A percentile compares a stretch with the other conserved stretches of the same genome.
Evolutionary conservation across 495 filamentous ascomycete species (phyloP).

Genomic region (Aspergillus sparsus): DNA sequence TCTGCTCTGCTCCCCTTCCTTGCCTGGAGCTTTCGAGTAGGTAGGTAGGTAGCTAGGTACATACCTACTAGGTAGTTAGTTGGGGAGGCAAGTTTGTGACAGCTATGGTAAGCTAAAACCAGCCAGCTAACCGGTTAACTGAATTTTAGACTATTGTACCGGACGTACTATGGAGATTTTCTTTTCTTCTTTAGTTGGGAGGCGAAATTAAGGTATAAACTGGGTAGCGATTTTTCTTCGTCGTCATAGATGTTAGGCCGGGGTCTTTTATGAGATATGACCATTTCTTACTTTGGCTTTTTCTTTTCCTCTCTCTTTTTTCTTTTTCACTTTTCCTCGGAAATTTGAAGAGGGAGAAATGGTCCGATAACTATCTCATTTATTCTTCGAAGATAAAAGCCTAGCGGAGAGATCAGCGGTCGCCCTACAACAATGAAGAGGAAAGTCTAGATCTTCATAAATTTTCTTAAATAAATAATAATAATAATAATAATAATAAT

Average conservation of each 20-base stretch:
- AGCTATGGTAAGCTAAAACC: too few species aligned
- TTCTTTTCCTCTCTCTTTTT: background rate
- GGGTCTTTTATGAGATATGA: too few species aligned
- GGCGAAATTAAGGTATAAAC: background rate
- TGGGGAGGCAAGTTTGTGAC: too few species aligned
- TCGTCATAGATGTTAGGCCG: too few species aligned
- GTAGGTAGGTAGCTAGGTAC: too few species aligned
- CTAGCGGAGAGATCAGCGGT: background rate
- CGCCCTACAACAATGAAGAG: too few species aligned
- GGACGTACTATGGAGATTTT: background rate
- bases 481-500: background rate
- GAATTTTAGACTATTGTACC: too few species aligned
- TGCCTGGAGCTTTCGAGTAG: too few species aligned
- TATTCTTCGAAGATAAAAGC: background rate
- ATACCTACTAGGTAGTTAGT: too few species aligned
- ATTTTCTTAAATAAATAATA: background rate
- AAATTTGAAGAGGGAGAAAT: background rate
- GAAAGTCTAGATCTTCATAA: background rate
- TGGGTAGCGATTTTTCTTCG: background rate
- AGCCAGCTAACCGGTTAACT: too few species aligned
- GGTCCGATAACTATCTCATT: background rate
- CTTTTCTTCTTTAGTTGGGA: background rate
- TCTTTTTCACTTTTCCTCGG: background rate
- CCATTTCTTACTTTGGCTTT: background rate
- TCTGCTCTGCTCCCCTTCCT: too few species aligned